Evolutionary conservation across 345 rosid species (phyloP), one percentile per base, ranked within the genome.

Genomic region (Gossypium herbaceum): DNA sequence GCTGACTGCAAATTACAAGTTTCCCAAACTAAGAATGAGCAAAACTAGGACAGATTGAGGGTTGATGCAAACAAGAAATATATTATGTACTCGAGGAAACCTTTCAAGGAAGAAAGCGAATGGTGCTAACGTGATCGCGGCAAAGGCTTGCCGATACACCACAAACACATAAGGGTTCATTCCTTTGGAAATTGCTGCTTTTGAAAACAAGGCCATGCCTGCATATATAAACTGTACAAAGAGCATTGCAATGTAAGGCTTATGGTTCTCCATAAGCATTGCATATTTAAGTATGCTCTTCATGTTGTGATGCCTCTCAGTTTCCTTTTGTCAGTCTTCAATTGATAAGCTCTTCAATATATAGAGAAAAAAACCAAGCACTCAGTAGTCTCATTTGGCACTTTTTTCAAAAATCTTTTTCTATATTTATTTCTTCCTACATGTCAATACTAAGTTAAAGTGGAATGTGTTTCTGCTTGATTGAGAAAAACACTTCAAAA

Each of bases 131-230:
- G 86, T 86, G 11, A 85, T 62, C 1, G 91, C 63, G 58, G 98
- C 98, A 9, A 92, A 84, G 77, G 94, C 95, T 75, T 91, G 94
- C 22, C 98, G 89, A 74, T 88, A 92, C 54, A 89, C 86, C 9
- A 92, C 96, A 17, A 94, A 93, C 51, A 86, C 92, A 58, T 56
- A 87, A 85, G 92, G 88, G 84, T 83, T 92, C 90, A 89, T 91
- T 77, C 98, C 98, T 22, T 79, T 75, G 67, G 90, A 72, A 41
- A 92, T 86, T 4, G 97, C 91, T 3, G 87, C 88, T 76, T 92
- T 94, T 19, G 98, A 88, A 80, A 94, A 82, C 72, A 94, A 72
- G 72, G 94, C 89, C 95, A 92, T 87, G 73, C 94, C 96, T 78
- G 98, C 92, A 73, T 88, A 94, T 1, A 85, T 58, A 70, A 81